Percentiles rank a stretch among this genome's conserved stretches.
phyloP scores from a whole-genome alignment of 768 basidiomycete species.

The Pleurotus platypus region DNA sequence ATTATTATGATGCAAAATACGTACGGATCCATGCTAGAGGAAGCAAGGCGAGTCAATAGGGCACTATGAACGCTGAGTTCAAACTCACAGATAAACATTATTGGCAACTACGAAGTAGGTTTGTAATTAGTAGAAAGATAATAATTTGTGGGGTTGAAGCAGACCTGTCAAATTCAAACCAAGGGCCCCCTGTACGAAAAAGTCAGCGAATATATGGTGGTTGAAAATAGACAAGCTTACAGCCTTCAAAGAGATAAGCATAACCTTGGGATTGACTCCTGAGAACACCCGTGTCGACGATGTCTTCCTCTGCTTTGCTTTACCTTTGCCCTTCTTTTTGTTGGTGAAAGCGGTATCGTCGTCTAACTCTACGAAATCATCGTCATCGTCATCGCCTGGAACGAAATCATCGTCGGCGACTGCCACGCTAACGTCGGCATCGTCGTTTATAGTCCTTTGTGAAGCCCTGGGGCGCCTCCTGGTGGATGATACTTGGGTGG shows the following conservation, averaged over 20 bases:
- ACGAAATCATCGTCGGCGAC: slow-evolving; percentile 21
- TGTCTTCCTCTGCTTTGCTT: slow-evolving; percentile 17
- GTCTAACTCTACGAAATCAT: slow-evolving; percentile 27
- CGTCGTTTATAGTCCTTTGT: not conserved
- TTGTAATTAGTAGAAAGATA: not conserved
- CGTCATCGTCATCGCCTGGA: slow-evolving; percentile 24
- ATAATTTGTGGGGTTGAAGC: not conserved
- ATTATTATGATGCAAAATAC: slow-evolving; percentile 22
- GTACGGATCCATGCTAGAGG: slow-evolving; percentile 76
- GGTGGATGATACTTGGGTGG: not conserved
- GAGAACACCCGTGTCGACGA: slow-evolving; percentile 7
- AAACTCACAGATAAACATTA: slow-evolving; percentile 73
- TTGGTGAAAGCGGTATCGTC: slow-evolving; percentile 20
- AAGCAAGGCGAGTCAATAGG: slow-evolving; percentile 8
- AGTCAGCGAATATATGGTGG: not conserved
- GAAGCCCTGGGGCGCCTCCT: not conserved
- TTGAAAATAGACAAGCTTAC: slow-evolving; percentile 22
- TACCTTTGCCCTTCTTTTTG: slow-evolving; percentile 29
- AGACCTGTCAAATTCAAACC: slow-evolving; percentile 77
- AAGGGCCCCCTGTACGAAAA: slow-evolving; percentile 57
- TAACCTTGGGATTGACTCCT: slow-evolving; percentile 63
- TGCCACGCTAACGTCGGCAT: slow-evolving; percentile 3
- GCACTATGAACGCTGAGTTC: not conserved
- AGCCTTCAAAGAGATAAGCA: slow-evolving; percentile 85
- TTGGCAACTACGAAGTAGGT: slow-evolving; percentile 54